Evolutionary conservation across 2,329 filamentous ascomycete genomes (phyloP), one percentile per base, ranked within the genome.

Genomic region (Bertia moriformis): DNA sequence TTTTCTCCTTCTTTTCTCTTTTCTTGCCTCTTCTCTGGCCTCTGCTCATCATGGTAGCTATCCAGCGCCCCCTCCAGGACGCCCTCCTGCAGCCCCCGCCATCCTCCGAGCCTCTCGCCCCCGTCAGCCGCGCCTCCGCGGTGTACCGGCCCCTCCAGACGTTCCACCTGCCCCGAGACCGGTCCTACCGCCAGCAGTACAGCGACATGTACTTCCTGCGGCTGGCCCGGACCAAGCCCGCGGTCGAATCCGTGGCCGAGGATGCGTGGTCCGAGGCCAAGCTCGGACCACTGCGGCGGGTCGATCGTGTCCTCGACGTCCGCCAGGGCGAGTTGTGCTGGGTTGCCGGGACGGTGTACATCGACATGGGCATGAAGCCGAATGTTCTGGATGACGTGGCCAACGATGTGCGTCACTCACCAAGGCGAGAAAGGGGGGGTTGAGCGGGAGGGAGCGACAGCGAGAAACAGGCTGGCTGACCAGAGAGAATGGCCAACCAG

Each of bases 181-280:
- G 71, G 44, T 81, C 87, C 40, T 98, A 96, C 57, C 70, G 87
- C 56, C 91, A 96, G 57, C 91, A 98, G 61, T 98, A 84, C 70
- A 85, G 83, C 45, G 91, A 96, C 59, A 89, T 95, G 75, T 98
- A 98, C 68, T 98, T 95, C 55, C 58, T 95, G 49, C 83, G 91
- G 12, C 71, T 98, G 18, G 77, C 85, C 27, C 83, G 83, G 59
- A 74, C 98, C 56, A 95, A 89, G 60, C 83, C 87, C 7, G 71
- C 74, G 1, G 83, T 93, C 0, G 84, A 93, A 49, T 60, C 72
- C 44, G 69, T 83, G 38, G 89, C 88, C 0, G 60, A 64, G 14
- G 76, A 79, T 22, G 76, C 81, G 4, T 98, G 91, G 86, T 69
- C 73, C 37, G 79, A 74, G 39, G 85, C 85, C 10, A 73, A 70